Percentiles rank a stretch among this genome's conserved stretches.
phyloP scores from a whole-genome alignment of 2,329 filamentous ascomycete species.

The Pseudodiploospora longispora region DNA sequence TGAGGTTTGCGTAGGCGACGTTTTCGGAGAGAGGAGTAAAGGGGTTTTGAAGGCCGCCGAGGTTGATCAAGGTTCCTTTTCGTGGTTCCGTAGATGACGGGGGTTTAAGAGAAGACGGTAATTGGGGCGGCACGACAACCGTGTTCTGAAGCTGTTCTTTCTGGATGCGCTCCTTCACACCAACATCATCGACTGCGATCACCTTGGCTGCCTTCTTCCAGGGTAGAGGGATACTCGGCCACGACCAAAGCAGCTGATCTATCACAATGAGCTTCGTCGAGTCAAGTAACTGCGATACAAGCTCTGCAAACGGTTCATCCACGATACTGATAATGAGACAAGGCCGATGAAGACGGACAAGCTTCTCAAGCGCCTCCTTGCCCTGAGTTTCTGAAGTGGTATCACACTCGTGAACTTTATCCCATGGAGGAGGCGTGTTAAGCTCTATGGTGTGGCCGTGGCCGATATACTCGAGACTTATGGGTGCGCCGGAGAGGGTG shows the following conservation, averaged over 20 bases:
- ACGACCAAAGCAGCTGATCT: slow-evolving; percentile 4
- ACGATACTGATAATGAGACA: neutral
- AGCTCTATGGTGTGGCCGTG: no score
- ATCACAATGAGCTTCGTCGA: neutral
- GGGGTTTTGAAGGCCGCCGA: slow-evolving; percentile 6
- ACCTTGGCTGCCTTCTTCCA: slow-evolving; percentile 1
- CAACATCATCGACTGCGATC: slow-evolving; percentile 3
- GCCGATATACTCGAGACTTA: no score
- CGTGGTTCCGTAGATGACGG: neutral
- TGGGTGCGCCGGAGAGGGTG: no score
- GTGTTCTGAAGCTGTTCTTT: neutral
- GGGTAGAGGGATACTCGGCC: neutral
- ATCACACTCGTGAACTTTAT: no score
- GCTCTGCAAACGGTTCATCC: neutral
- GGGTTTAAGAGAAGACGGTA: neutral
- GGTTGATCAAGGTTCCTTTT: slow-evolving; percentile 2
- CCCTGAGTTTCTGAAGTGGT: no score
- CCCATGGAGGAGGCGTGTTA: no score
- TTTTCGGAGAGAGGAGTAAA: slow-evolving; percentile 1
- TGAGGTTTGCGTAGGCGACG: neutral
- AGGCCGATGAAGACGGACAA: neutral
- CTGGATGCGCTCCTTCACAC: slow-evolving; percentile 2
- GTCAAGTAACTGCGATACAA: neutral
- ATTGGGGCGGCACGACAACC: slow-evolving; percentile 1
- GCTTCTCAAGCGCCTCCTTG: slow-evolving; percentile 2